Base-by-base conservation (phyloP, 371 early-diverging fungal species). In the Chytridium lagenaria region DNA sequence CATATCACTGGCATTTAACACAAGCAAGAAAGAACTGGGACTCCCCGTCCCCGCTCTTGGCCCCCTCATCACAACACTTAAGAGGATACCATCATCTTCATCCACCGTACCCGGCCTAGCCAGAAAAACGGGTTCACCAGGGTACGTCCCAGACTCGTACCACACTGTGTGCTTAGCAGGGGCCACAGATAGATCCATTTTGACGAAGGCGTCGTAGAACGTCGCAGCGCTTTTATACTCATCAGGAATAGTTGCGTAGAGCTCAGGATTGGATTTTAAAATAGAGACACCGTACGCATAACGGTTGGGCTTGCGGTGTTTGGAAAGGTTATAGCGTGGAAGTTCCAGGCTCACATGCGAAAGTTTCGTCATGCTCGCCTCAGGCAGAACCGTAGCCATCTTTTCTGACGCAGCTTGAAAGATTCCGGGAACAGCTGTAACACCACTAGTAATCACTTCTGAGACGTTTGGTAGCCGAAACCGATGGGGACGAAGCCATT, bases 31-130 rank as follows among this genome's bases (percentile, higher is more conserved):
- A 37, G 90, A 91, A 2, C 7, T 44, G 7, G 66, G 44, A 16
- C 81, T 82, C 64, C 85, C 81, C 19, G 84, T 84, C 72, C 83
- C 81, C 51, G 89, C 87, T 73, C 92, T 89, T 5, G 7, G 55
- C 12, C 90, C 87, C 2, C 61, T 7, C 67, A 91, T 84, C 19
- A 93, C 90, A 55, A 92, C 82, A 49, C 89, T 89, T 39, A 92
- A 67, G n/a, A 93, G 59, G n/a, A 87, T 90, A 51, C 93, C 93
- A 30, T 89, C 88, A 77, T 92, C 93, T 78, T 93, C 93, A 33
- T 82, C 84, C 31, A 74, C 78, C 26, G 19, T 70, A 0, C 50
- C 52, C 0, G 84, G 83, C 57, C 81, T 82, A 44, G 92, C 91
- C 30, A 93, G 84, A 81, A 92, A 92, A 12, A 89, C 77, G 0